Base-by-base conservation (phyloP, 176 grass and related monocot genomes). In the Dendrocalamus sinicus region DNA sequence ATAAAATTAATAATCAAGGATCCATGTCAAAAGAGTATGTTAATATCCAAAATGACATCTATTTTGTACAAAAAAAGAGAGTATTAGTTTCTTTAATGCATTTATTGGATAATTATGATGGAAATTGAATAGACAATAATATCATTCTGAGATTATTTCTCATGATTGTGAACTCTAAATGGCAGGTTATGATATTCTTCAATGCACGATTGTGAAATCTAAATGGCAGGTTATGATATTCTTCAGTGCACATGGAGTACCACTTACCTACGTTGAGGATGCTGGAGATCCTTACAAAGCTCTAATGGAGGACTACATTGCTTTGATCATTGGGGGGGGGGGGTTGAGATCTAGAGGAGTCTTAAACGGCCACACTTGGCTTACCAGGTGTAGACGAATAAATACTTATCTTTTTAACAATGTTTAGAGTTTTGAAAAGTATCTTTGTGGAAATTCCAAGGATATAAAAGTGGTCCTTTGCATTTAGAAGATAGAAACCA, bases 161-260 rank as follows among this genome's bases (percentile, higher is more conserved):
- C 28, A 48, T 79, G 86, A 47, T 77, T 81, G 8, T 66, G 39
- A 62, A 75, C 61, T 53, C 72, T 28, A 13, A 47, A 87, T 70
- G 77, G 22, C 57, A 97, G 93, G 96, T 92, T 84, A 98, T 92
- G 94, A 91, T 96, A 94, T 96, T 99, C 90, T 99, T 96, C 74
- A 94, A 92, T 77, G 90, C 97, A 74, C 97, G 86, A 47, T 77
- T 81, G 8, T 66, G 39, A 62, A 75, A 70, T 53, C 72, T 28
- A 13, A 47, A 87, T 70, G 77, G 22, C 57, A 97, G 93, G 96
- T 92, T 84, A 98, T 92, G 94, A 91, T 99, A 94, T 96, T 99
- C 90, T 99, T 96, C 70, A 94, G 97, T 77, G 90, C 97, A 74
- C 97, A 99, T 90, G 97, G 94, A 84, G 97, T 99, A 47, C 94